Conservation (phyloP, 2,329 filamentous ascomycete species). For the Alternaria sp. region DNA sequence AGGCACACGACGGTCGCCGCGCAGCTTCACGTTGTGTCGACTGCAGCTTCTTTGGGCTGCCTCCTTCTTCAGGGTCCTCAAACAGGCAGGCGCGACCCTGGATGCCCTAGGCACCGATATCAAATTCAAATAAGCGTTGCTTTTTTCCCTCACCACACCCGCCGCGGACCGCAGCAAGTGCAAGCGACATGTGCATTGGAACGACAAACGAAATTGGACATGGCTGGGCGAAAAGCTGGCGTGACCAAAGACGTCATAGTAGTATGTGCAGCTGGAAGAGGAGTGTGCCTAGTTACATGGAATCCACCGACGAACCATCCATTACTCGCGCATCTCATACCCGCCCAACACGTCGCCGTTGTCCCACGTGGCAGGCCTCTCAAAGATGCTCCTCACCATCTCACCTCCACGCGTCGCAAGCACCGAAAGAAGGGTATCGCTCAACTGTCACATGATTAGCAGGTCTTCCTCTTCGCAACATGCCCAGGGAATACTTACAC, state of each 20-base stretch:
- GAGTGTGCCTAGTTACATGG: not conserved
- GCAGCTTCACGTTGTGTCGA: not conserved
- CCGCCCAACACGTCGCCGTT: constrained; percentile 31
- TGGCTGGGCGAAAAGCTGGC: not conserved
- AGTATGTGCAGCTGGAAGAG: not conserved
- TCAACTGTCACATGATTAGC: constrained; percentile 61
- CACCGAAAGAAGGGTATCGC: constrained; percentile 81
- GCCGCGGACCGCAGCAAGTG: not conserved
- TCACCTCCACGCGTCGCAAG: constrained; percentile 77
- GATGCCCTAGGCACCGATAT: constrained; percentile 2
- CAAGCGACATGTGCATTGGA: not conserved
- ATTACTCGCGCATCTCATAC: constrained; percentile 26
- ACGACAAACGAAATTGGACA: not conserved
- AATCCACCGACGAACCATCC: not conserved
- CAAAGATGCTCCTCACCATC: constrained; percentile 78
- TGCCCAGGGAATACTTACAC: constrained; percentile 64
- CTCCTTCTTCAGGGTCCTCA: not conserved
- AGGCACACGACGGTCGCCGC: not conserved
- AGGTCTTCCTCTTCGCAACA: not conserved
- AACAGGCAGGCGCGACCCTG: not conserved
- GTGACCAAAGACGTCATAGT: not conserved
- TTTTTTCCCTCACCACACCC: not conserved
- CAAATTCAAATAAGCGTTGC: not conserved
- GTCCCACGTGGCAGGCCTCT: constrained; percentile 37
- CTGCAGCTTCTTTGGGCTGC: not conserved